Evolutionary conservation across 345 rosid species (phyloP).

Genomic region (Theobroma cacao): DNA sequence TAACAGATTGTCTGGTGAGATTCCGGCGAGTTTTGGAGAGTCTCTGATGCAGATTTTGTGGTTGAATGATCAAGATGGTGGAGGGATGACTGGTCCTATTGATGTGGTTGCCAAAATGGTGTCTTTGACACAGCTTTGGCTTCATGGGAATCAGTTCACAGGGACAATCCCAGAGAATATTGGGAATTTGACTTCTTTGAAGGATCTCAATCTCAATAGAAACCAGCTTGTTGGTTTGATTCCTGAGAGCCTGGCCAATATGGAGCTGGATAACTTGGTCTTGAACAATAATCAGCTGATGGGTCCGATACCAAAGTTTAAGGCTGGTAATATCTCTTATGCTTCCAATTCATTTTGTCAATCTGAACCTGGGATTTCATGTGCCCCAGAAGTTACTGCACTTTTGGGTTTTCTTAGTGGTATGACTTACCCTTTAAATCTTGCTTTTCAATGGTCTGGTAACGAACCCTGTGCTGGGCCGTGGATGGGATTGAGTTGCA

Average conservation of each 20-base stretch:
- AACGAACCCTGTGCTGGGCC: slow-evolving; percentile 56
- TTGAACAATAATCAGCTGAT: slow-evolving; percentile 67
- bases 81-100: slow-evolving; percentile 52
- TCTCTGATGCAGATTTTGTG: slow-evolving; percentile 48
- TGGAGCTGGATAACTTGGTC: slow-evolving; percentile 49
- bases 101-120: slow-evolving; percentile 55
- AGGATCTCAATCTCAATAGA: slow-evolving; percentile 57
- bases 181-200: slow-evolving; percentile 48
- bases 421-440: slow-evolving; percentile 53
- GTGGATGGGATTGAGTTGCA: slow-evolving; percentile 60
- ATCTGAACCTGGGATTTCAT: slow-evolving; percentile 38
- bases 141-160: slow-evolving; percentile 74
- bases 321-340: slow-evolving; percentile 36
- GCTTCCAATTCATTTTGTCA: slow-evolving; percentile 57
- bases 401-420: slow-evolving; percentile 59
- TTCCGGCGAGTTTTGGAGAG: slow-evolving; percentile 50
- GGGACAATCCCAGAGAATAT: slow-evolving; percentile 62
- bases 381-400: slow-evolving; percentile 57
- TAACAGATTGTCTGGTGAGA: slow-evolving; percentile 55
- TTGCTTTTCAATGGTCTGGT: slow-evolving; percentile 58
- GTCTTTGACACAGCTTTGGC: slow-evolving; percentile 56
- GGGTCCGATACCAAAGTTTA: slow-evolving; percentile 71
- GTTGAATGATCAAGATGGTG: slow-evolving; percentile 60
- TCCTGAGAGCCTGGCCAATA: slow-evolving; percentile 48
- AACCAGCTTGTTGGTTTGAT: slow-evolving; percentile 60